Conservation (phyloP, 495 filamentous ascomycete genomes). For the Acidomyces sp. region DNA sequence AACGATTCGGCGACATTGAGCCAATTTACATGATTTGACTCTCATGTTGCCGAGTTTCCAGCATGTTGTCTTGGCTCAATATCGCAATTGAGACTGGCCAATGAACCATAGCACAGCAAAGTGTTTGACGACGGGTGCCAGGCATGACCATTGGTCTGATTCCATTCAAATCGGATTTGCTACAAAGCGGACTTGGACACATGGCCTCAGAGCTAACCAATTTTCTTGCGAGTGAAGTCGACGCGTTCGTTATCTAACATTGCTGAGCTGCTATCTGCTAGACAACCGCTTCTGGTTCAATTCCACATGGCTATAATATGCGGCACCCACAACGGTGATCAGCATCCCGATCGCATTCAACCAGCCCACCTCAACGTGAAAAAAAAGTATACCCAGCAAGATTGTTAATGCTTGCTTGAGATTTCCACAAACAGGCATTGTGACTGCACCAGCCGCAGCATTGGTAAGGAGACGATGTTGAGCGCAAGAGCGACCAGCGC, state of each 20-base stretch:
- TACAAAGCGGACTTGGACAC: too few species aligned
- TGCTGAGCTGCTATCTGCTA: background rate
- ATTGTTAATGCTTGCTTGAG: slow-evolving; percentile 47
- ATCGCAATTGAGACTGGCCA: too few species aligned
- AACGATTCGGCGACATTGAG: too few species aligned
- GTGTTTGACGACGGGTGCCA: too few species aligned
- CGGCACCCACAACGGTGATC: slow-evolving; percentile 35
- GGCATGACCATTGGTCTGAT: too few species aligned
- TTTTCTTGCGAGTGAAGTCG: too few species aligned
- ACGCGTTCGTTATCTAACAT: background rate
- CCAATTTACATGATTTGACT: too few species aligned
- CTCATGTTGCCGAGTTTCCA: too few species aligned
- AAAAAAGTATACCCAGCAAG: slow-evolving; percentile 36
- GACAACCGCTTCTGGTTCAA: slow-evolving; percentile 18
- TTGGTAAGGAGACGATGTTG: slow-evolving; percentile 46
- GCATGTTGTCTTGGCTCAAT: too few species aligned
- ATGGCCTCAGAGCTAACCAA: too few species aligned
- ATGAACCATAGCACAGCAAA: too few species aligned
- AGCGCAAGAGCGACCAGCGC: slow-evolving; percentile 40
- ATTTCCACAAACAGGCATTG: slow-evolving; percentile 46
- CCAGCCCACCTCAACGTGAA: slow-evolving; percentile 35
- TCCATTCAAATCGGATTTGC: too few species aligned
- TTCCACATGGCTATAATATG: slow-evolving; percentile 36
- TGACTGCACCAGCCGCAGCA: slow-evolving; percentile 42
- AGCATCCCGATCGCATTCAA: slow-evolving; percentile 33